Base-by-base conservation (phyloP, 371 early-diverging fungal genomes). In the Mortierella sp. region DNA sequence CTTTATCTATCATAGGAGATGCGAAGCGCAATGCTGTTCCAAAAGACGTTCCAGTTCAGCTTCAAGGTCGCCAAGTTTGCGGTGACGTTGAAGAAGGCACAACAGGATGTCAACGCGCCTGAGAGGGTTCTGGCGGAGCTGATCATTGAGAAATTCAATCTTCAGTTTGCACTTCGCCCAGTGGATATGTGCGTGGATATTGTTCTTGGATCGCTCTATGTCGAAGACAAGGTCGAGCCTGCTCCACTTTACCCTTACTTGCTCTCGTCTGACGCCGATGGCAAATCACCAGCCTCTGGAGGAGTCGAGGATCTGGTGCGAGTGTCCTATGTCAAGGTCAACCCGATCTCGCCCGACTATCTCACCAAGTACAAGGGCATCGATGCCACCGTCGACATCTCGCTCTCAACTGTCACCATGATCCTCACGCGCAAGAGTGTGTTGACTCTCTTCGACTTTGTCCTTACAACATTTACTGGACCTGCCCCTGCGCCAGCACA, bases 401-500 rank as follows among this genome's bases (percentile, higher is more conserved):
- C 95, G 3, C 90, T 99, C 42, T 97, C 97, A 1, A 95, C 95
- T 0, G 88, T 98, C 45, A 95, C 95, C 47, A 91, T 98, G 82
- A 93, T 96, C 60, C 91, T 98, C 0, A 96, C 97, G 1, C 94
- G 95, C 54, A 96, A 95, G 85, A 96, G 96, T 58, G 95, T 99
- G 2, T 85, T 98, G 63, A 93, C 93, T 0, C 88, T 97, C 11
- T 96, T 98, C 84, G 96, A 97, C 83, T 98, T 96, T 83, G 84
- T 97, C 6, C 87, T 98, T 34, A 93, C 93, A 42, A 98, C 98
- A 1, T 99, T 99, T 88, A 94, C 95, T 0, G 42, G 58, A 5
- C 88, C 86, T 72, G 77, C 80, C 11, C 72, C 38, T 10, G 24
- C 68, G 10, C 86, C 45, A 34, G 74, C 38, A 16, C 84, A 63